Base-by-base conservation (phyloP, 2,329 filamentous ascomycete species). In the Claviceps capensis region DNA sequence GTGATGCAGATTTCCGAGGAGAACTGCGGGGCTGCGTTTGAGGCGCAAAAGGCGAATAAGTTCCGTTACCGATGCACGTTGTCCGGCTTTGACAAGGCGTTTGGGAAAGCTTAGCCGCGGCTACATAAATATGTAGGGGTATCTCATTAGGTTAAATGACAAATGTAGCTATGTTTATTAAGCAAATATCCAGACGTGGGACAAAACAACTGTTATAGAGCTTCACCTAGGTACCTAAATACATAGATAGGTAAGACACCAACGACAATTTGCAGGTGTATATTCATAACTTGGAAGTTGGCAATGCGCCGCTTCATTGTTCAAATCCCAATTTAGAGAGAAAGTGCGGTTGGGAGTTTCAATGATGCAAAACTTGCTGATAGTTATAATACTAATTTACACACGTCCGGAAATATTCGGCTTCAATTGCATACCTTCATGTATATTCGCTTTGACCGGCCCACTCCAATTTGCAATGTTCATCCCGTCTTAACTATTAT, bases 21-120 rank as follows among this genome's bases (percentile, higher is more conserved):
- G 57, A 83, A 81, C 0, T 82, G 84, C 62, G 81, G 81, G 65
- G 75, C 88, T 69, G 85, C 81, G 0, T 77, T 88, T 17, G 75
- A 82, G 64, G 75, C 82, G 57, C 77, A 90, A 49, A 79, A 84
- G 62, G 79, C 79, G 56, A 85, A 85, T 59, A 78, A 86, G 63
- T 82, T 89, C 14, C 75, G 76, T 37, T 91, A 87, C 64, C 74
- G 86, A 42, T 83, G 87, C 60, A 86, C 84, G 0, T 65, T 90
- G 60, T 80, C 78, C 13, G 78, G 78, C 9, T 86, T 77, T 59
- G 79, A 86, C 59, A 80, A 84, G 71, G 78, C 71, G 0, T 87
- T 86, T 54, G 37, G 43, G 9, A 46, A 17, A 22, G 34, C 51
- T 2, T 48, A 52, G 38, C 5, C 13, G 14, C 1, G 16, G n/a